Base-by-base conservation (phyloP, 371 early-diverging fungal species). In the Mycotypha africana region DNA sequence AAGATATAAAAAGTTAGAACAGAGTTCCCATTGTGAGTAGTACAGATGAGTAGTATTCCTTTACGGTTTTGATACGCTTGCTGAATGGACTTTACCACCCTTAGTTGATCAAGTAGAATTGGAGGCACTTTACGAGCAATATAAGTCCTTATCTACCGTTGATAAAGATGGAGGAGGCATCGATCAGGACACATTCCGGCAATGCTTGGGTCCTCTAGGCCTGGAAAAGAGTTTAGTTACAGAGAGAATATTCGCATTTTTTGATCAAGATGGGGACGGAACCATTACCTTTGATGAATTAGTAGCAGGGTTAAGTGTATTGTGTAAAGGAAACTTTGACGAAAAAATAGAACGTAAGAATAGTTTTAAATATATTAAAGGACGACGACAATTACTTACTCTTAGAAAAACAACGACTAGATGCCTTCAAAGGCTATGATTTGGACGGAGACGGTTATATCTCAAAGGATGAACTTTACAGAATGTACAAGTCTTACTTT, bases 371-470 rank as follows among this genome's bases (percentile, higher is more conserved):
- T 25, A 20, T 24, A 14, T 40, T 34, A 20, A 33, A 33, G 11
- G 7, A 33, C 34, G n/a, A n/a, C n/a, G n/a, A n/a, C n/a, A n/a
- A n/a, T n/a, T n/a, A n/a, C n/a, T n/a, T n/a, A n/a, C n/a, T n/a
- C n/a, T n/a, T n/a, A n/a, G 34, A 14, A 6, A 33, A 33, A 33
- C 14, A n/a, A 6, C 15, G 34, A 33, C 24, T 59, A 90, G 91
- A 79, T 59, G 89, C 89, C 4, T 95, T 95, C 68, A 74, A 86
- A 37, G 94, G 93, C 0, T 97, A 93, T 51, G 97, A 97, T 60
- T 56, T 94, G n/a, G 88, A 94, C 51, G 84, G 78, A 20, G 93
- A 94, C 61, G 92, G 93, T 1, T 72, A 64, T 26, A 86, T 95
- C 25, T 84, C 89, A n/a, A 70, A 86, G 33, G 83, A 85, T 10